A percentile compares a stretch with the other conserved stretches of the same genome.
Conservation (phyloP, 331 rosid species). For the Dryas integrifolia region DNA sequence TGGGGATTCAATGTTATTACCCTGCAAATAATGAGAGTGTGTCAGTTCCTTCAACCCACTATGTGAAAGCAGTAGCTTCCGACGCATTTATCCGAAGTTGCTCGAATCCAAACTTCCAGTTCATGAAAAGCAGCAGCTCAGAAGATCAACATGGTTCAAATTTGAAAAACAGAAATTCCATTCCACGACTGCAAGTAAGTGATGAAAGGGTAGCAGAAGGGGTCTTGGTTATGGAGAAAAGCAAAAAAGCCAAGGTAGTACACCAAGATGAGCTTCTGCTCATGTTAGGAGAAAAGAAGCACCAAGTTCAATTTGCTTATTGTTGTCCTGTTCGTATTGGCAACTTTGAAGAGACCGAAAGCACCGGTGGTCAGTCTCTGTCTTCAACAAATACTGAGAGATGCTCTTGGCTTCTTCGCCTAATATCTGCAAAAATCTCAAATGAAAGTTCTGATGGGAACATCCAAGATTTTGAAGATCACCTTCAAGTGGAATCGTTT, state of each 20-base stretch:
- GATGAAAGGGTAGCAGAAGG: conserved; percentile 78
- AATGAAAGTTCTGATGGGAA: conserved; percentile 34
- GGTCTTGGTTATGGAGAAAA: conserved; percentile 54
- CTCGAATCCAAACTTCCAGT: conserved; percentile 64
- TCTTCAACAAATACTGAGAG: conserved; percentile 8
- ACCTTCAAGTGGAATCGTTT: conserved; percentile 48
- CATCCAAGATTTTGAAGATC: conserved; percentile 37
- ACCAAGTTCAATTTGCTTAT: conserved; percentile 39
- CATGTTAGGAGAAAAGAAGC: conserved; percentile 56
- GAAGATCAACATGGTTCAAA: conserved; percentile 23
- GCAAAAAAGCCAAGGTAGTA: conserved; percentile 49
- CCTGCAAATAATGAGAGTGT: conserved; percentile 79
- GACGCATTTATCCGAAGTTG: conserved; percentile 46
- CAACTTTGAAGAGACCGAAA: conserved; percentile 28
- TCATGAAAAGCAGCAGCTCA: conserved; percentile 43
- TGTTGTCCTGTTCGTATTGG: conserved; percentile 36
- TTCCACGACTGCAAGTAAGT: conserved; percentile 46
- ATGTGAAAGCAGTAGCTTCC: conserved; percentile 54
- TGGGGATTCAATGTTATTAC: conserved; percentile 70
- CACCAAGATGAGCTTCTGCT: conserved; percentile 66
- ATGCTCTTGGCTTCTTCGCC: conserved; percentile 30
- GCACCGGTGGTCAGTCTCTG: background rate
- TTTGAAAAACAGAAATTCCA: conserved; percentile 21
- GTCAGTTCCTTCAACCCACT: conserved; percentile 51
- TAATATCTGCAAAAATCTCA: conserved; percentile 34